phyloP scores from a whole-genome alignment of 495 filamentous ascomycete species.

The Tuber aestivum region DNA sequence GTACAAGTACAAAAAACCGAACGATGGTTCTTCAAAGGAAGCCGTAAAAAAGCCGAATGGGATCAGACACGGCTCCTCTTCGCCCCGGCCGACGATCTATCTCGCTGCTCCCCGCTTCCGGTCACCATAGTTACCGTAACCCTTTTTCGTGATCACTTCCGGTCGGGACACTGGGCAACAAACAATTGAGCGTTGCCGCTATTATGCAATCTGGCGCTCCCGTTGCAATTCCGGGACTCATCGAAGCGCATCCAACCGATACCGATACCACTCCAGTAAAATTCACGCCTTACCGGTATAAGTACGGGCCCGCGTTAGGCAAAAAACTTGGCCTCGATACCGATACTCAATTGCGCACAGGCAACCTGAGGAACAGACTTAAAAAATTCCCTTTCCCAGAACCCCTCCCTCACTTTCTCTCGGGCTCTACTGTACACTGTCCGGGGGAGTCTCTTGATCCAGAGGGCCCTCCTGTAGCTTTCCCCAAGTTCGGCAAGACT shows the following conservation, averaged over 20 bases:
- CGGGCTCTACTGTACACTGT: background rate
- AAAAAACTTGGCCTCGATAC: background rate
- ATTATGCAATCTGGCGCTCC: background rate
- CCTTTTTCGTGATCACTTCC: background rate
- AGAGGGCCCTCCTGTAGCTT: background rate
- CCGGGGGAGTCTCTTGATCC: background rate
- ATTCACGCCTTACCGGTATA: background rate
- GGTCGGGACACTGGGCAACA: slow-evolving; percentile 5
- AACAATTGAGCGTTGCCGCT: background rate
- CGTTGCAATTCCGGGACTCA: background rate
- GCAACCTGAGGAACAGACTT: background rate
- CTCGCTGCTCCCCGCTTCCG: slow-evolving; percentile 8
- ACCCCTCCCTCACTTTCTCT: background rate
- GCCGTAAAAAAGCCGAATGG: slow-evolving; percentile 15
- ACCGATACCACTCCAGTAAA: background rate
- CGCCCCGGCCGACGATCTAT: slow-evolving; percentile 19
- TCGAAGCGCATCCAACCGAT: background rate
- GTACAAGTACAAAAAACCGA: slow-evolving; percentile 32
- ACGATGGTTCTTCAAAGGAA: slow-evolving; percentile 13
- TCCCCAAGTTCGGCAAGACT: background rate
- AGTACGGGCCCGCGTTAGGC: background rate
- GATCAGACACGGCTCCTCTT: slow-evolving; percentile 19
- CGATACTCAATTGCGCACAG: background rate
- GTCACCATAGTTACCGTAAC: slow-evolving; percentile 6
- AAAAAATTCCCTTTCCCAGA: background rate